Conservation (phyloP, 139 green algal genomes). For the Chlamydomonas sphaeroides region DNA sequence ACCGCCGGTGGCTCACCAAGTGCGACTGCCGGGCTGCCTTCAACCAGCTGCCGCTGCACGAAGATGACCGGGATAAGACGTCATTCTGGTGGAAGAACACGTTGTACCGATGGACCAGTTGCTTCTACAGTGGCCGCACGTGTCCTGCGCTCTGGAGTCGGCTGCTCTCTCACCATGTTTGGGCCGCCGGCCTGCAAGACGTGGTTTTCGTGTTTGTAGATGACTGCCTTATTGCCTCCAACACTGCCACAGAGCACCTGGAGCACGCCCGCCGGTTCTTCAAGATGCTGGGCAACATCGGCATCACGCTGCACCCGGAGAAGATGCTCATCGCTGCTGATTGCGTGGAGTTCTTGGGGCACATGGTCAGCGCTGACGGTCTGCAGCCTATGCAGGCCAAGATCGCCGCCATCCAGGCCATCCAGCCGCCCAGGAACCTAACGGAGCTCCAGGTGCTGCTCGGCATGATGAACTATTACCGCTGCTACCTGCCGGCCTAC, state of each 20-base stretch:
- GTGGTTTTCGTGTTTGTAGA: conserved; percentile 45
- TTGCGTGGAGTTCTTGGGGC: conserved; percentile 53
- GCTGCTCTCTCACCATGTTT: no score
- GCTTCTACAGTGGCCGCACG: no score
- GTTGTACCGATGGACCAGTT: no score
- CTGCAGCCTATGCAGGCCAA: conserved; percentile 13
- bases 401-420: background rate
- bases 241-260: conserved; percentile 23
- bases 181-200: no score
- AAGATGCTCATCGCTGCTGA: conserved; percentile 42
- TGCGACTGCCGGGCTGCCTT: no score
- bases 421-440: background rate
- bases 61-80: no score
- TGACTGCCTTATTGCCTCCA: conserved; percentile 11
- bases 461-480: conserved; percentile 59
- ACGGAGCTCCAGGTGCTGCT: background rate
- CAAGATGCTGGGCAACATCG: conserved; percentile 4
- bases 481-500: conserved; percentile 37
- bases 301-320: conserved; percentile 35
- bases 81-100: no score
- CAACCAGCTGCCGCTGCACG: no score
- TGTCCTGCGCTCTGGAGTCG: no score
- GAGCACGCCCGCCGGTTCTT: conserved; percentile 7
- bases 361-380: conserved; percentile 39
- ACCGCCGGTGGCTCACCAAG: no score